These are phyloP conservation scores for Suhomyces chickasaworum DNA, from an alignment of 1,139 yeast genomes.

Conservation along the genomic window DNA sequence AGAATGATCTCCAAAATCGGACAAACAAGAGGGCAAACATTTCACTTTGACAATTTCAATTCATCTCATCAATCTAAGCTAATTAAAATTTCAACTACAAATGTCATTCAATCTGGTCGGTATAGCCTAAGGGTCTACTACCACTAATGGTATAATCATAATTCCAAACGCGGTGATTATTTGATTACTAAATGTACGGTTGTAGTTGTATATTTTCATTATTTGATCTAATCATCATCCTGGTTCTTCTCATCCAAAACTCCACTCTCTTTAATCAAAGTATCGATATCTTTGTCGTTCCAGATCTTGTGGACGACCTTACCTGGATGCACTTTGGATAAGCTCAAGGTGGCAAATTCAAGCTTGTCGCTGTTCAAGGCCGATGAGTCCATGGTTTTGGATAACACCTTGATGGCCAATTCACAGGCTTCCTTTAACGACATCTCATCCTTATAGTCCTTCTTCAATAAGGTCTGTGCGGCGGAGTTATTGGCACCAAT, in stretches of 20 bases:
- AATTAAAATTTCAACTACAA: too few species aligned
- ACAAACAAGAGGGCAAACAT: too few species aligned
- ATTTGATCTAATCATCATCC: conserved; percentile 16
- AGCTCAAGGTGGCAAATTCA: conserved; percentile 76
- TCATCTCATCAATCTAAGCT: too few species aligned
- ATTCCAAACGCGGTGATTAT: too few species aligned
- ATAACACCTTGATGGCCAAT: conserved; percentile 85
- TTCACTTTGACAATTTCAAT: too few species aligned
- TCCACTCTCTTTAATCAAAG: conserved; percentile 72
- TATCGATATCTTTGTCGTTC: conserved; percentile 76
- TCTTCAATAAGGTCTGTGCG: conserved; percentile 92
- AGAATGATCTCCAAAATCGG: too few species aligned
- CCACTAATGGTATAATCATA: too few species aligned
- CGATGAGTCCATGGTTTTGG: conserved; percentile 92
- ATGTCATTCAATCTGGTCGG: too few species aligned
- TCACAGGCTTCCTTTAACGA: conserved; percentile 78
- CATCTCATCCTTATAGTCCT: conserved; percentile 87
- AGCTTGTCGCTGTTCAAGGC: conserved; percentile 84
- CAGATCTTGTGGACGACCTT: conserved; percentile 71
- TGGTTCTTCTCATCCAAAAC: conserved; percentile 51
- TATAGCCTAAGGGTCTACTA: too few species aligned
- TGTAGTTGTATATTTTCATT: background rate
- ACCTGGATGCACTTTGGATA: conserved; percentile 52
- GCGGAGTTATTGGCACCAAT: conserved; percentile 97
- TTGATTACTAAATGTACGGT: too few species aligned